Conservation (phyloP, 139 green algal genomes). For the Chlamydomonas sphaeroides region DNA sequence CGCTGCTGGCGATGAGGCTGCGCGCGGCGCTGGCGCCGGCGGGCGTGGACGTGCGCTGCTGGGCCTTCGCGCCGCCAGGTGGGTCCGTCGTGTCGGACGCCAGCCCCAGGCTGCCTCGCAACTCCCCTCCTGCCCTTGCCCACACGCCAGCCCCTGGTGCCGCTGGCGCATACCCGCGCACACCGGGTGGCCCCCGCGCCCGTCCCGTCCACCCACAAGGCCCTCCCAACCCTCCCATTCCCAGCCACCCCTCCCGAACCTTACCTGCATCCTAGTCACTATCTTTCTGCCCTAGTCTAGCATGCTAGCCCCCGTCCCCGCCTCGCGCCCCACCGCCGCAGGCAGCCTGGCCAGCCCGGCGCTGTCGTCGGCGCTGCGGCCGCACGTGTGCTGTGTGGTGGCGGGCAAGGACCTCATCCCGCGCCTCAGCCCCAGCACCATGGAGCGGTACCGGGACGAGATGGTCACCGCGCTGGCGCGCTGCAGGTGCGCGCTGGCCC, state of each 20-base stretch:
- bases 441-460: constrained; percentile 35
- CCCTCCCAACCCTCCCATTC: too few species aligned
- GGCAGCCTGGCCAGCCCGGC: constrained; percentile 23
- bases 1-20: constrained; percentile 73
- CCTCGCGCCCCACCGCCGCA: too few species aligned
- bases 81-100: constrained; percentile 28
- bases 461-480: constrained; percentile 34
- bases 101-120: too few species aligned
- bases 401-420: constrained; percentile 74
- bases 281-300: too few species aligned
- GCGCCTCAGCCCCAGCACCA: constrained; percentile 59
- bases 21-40: constrained; percentile 53
- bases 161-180: too few species aligned
- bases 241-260: too few species aligned
- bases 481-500: constrained; percentile 23
- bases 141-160: too few species aligned
- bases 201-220: too few species aligned
- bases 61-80: constrained; percentile 72
- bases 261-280: too few species aligned
- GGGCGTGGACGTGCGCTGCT: constrained; percentile 62
- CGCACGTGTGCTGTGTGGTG: constrained; percentile 62
- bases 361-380: constrained; percentile 27
- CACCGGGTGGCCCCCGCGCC: too few species aligned
- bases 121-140: too few species aligned
- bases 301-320: too few species aligned